phyloP scores from a whole-genome alignment of 2,329 filamentous ascomycete species.

The Cytospora chrysosperma region DNA sequence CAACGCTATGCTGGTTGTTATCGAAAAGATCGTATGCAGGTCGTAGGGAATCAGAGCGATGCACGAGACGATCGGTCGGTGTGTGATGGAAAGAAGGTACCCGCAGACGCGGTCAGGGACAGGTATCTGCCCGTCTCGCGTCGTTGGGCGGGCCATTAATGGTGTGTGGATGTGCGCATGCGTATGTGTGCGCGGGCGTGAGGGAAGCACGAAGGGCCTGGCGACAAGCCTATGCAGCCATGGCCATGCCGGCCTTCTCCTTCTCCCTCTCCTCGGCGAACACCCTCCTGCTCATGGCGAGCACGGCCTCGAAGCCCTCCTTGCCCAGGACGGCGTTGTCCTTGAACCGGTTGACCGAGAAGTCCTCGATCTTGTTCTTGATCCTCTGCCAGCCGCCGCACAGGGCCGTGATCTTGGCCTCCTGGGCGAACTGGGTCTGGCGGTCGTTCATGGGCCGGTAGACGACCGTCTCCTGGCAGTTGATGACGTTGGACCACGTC shows the following conservation, averaged over 20 bases:
- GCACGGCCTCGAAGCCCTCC: slow-evolving; percentile 91
- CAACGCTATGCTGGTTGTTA: slow-evolving; percentile 24
- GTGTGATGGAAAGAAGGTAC: neutral
- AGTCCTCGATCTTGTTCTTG: slow-evolving; percentile 93
- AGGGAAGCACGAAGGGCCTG: neutral
- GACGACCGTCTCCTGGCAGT: slow-evolving; percentile 87
- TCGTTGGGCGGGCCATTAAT: neutral
- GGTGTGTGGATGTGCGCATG: neutral
- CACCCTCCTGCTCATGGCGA: slow-evolving; percentile 88
- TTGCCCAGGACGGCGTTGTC: slow-evolving; percentile 89
- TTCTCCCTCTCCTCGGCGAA: slow-evolving; percentile 86
- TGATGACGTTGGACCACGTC: slow-evolving; percentile 87
- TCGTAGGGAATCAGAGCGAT: slow-evolving; percentile 12
- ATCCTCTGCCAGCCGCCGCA: slow-evolving; percentile 97
- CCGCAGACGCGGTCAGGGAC: neutral
- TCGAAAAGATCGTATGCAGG: slow-evolving; percentile 18
- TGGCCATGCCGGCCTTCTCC: slow-evolving; percentile 34
- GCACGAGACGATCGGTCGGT: neutral
- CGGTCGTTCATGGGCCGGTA: slow-evolving; percentile 64
- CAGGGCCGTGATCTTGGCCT: slow-evolving; percentile 87
- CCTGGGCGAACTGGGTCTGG: slow-evolving; percentile 81
- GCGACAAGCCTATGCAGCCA: slow-evolving; percentile 7
- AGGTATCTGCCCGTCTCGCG: neutral
- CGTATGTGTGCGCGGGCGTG: neutral
- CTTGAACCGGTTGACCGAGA: slow-evolving; percentile 81